Percentiles rank a stretch among this genome's conserved stretches.
Conservation (phyloP, 495 filamentous ascomycete genomes). For the Tuber aestivum region DNA sequence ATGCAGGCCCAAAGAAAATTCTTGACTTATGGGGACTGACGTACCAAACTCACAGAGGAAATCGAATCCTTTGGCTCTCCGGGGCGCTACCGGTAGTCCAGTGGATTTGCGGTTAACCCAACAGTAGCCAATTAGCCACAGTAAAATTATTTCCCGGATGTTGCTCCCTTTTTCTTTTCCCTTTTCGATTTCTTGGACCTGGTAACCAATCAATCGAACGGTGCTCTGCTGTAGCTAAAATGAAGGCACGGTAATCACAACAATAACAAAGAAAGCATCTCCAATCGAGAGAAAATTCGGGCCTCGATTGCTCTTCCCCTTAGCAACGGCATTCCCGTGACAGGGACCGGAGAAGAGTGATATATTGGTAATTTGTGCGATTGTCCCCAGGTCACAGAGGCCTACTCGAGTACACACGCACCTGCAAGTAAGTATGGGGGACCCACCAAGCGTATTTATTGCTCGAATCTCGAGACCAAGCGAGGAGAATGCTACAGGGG, state of each 20-base stretch:
- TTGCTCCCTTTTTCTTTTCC: neutral
- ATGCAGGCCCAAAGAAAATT: neutral
- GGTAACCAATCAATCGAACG: neutral
- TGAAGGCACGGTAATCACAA: neutral
- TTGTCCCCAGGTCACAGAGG: neutral
- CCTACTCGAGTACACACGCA: too few species aligned
- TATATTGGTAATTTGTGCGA: neutral
- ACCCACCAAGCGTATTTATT: constrained; percentile 22
- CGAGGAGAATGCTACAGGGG: constrained; percentile 13
- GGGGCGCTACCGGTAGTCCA: neutral
- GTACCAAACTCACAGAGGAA: neutral
- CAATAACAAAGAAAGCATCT: neutral
- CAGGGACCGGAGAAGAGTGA: neutral
- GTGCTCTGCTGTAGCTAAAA: neutral
- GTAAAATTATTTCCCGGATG: neutral
- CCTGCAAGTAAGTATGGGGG: neutral
- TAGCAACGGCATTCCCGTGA: neutral
- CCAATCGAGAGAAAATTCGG: neutral
- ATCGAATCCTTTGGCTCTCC: neutral
- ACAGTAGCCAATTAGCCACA: neutral
- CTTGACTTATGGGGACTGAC: neutral
- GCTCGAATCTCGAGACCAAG: constrained; percentile 15
- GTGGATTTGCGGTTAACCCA: neutral
- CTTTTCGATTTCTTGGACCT: neutral
- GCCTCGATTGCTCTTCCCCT: neutral